Base-by-base conservation (phyloP, 768 basidiomycete genomes). In the Suillus subalutaceus region DNA sequence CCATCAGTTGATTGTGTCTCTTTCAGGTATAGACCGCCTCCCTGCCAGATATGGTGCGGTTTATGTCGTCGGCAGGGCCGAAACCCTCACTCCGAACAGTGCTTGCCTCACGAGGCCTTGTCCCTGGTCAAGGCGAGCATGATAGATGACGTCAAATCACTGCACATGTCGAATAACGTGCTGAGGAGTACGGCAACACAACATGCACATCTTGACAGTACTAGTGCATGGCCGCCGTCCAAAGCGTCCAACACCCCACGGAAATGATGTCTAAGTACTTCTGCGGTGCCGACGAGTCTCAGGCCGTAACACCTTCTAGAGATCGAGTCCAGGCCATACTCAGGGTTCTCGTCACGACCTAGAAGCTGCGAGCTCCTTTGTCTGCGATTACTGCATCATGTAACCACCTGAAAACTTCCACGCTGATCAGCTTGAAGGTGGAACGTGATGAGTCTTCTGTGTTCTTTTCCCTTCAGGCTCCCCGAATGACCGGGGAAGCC, bases 331-430 rank as follows among this genome's bases (percentile, higher is more conserved):
- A 30, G 26, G 7, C 50, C 50, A 35, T 4, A 35, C 35, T 53
- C 52, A 16, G 7, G 30, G 30, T 18, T 55, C 5, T 55, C 32
- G 53, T 8, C 70, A 66, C 59, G 72, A 73, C 61, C 58, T 41
- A 53, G 67, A 67, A 72, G 55, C 35, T 37, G 35, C 32, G 20
- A n/a, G 20, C 55, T 35, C 53, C 16, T 9, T 10, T 52, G 50
- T 26, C 13, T 52, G 18, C 6, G 23, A 48, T 48, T 12, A 1
- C 12, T 52, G n/a, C 26, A 52, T 52, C 9, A 18, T 30, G 23
- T 50, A 50, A 50, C 23, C 5, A n/a, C n/a, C n/a, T 48, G n/a
- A 12, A 12, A 23, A 13, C 4, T 23, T 23, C n/a, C 10, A 23
- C 46, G 2, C 44, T 2, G 46, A 12, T 50, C 6, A 15, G 2